Evolutionary conservation across 2,329 filamentous ascomycete species (phyloP), one percentile per base, ranked within the genome.

Genomic region (Sporothrix pseudoabietina): DNA sequence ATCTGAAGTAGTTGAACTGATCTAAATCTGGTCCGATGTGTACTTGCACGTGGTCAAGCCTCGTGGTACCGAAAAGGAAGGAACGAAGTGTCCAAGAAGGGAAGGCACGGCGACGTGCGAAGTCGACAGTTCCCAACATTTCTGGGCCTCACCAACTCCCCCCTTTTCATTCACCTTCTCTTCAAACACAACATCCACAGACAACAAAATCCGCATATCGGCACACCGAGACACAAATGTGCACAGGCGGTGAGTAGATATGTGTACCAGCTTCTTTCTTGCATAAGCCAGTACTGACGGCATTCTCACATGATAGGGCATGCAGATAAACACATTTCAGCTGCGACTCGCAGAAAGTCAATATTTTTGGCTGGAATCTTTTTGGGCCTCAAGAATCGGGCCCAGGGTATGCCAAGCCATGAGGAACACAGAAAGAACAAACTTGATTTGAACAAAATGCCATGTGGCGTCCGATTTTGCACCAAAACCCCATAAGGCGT

Each of bases 51-150:
- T 49, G 41, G 39, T 10, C 22, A 30, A 10, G 14, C 7, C 26
- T 52, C 32, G 44, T 52, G 26, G 32, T 16, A 54, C 44, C 61
- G 14, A 52, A 35, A 19, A 5, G 26, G 65, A 52, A 69, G 65
- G 63, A 26, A 10, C 65, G 14, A 47, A 39, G 3, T 16, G 2
- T 10, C 16, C 44, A 30, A 35, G 49, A 35, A 49, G 4, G 47
- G 65, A 69, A 69, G 65, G 65, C 41, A n/a, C 65, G 30, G 52
- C 14, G 44, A 19, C n/a, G 59, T 44, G n/a, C 59, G 44, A 44
- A 22, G 39, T 44, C 14, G 35, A 41, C 5, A 65, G 16, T 41
- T 19, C 35, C 59, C 59, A 26, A 65, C 59, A 44, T 7, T 26
- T 22, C 16, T 22, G n/a, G 1, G n/a, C 59, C 6, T 65, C 12